Base-by-base conservation (phyloP, 2,329 filamentous ascomycete genomes). In the Penicillium decumbens region DNA sequence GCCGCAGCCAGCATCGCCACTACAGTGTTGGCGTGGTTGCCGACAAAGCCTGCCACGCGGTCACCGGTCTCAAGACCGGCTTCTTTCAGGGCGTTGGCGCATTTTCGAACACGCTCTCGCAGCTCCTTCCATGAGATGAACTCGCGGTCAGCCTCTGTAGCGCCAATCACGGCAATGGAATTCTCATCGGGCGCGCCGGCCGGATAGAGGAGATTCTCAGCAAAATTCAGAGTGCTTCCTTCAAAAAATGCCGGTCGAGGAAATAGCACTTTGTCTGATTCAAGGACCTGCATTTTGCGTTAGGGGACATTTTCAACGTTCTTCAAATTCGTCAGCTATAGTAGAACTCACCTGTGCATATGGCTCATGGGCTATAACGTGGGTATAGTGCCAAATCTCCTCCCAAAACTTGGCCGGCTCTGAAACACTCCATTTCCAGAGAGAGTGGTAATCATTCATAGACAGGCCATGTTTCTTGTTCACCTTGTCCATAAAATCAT, bases 151-250 rank as follows among this genome's bases (percentile, higher is more conserved):
- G 80, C 82, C 72, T 97, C 92, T 9, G 89, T 95, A 3, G 82
- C 85, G 24, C 87, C 88, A 61, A 96, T 87, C 40, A 95, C 78
- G 15, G 91, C 91, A 6, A 81, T 71, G 4, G 79, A 76, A 40
- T 82, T 70, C 43, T 84, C 80, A 55, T 85, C 62, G 20, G 71
- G 72, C 32, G 80, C 74, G 43, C 76, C 77, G 2, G 75, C 69
- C 3, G 92, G 92, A 67, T 85, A 96, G 3, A 98, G 82, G 46
- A 97, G 77, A 68, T 98, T 98, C 73, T 97, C 89, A 24, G 92
- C 91, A 67, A 96, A 97, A 70, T 97, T 98, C 57, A 97, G 77
- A 50, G 77, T 83, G 12, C 88, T 81, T 8, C 85, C 85, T 49
- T 82, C 70, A 68, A 96, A 97, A 76, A 95, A 97, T 51, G 84